Evolutionary conservation across 441 rosid species (phyloP).

Genomic region (Jatropha multifida): DNA sequence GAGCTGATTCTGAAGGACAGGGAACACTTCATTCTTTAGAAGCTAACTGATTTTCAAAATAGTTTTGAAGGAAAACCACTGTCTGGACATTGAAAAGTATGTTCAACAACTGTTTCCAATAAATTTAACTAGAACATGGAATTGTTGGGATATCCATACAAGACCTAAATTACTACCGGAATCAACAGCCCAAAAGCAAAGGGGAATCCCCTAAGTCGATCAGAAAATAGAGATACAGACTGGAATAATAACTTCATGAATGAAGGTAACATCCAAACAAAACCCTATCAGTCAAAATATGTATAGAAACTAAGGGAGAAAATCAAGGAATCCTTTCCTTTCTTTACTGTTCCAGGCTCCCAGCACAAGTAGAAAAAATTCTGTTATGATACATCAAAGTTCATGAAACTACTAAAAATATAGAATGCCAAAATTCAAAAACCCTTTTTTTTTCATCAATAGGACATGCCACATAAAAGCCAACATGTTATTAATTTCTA

Average conservation of each 20-base stretch:
- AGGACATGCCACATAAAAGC: neutral
- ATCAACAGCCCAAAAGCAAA: neutral
- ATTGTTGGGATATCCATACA: neutral
- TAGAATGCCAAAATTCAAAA: neutral
- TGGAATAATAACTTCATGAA: neutral
- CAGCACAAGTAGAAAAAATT: neutral
- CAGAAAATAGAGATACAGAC: neutral
- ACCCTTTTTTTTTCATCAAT: neutral
- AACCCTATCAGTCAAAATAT: neutral
- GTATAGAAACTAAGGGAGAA: neutral
- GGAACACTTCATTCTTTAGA: neutral
- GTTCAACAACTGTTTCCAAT: neutral
- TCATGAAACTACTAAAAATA: conserved; percentile 1
- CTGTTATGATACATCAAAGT: neutral
- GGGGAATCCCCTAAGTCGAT: neutral
- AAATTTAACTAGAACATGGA: neutral
- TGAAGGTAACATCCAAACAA: neutral
- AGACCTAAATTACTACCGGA: neutral
- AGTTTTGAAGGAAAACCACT: neutral
- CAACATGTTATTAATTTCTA: neutral
- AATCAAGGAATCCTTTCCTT: neutral
- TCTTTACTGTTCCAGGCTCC: no score
- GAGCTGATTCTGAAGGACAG: neutral
- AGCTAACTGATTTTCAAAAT: neutral
- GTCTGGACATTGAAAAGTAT: neutral